These are phyloP conservation scores for Tolypocladium guangdongense DNA, from an alignment of 2,329 filamentous ascomycete genomes.

Conservation along the genomic window DNA sequence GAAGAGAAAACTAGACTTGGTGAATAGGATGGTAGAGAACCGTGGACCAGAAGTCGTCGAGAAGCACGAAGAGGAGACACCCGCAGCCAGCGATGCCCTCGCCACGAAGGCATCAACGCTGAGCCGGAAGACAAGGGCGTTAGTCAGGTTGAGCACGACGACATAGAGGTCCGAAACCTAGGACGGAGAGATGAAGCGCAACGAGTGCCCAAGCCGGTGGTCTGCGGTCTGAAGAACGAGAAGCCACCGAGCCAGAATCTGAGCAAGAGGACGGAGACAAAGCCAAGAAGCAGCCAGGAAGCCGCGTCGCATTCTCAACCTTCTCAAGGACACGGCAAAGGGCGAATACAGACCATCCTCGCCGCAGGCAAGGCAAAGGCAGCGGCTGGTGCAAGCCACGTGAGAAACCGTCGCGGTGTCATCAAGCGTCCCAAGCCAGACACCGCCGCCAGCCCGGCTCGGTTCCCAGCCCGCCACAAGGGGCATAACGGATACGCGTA, in stretches of 20 bases:
- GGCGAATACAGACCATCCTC: conserved; percentile 63
- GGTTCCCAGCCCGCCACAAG: conserved; percentile 62
- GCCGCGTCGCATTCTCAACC: conserved; percentile 38
- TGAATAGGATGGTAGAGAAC: background rate
- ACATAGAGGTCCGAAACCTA: conserved; percentile 49
- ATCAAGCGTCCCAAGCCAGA: conserved; percentile 33
- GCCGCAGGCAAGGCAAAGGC: conserved; percentile 63
- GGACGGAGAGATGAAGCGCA: conserved; percentile 57
- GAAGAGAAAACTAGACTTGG: background rate
- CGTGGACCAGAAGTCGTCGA: background rate
- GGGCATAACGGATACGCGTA: conserved; percentile 65
- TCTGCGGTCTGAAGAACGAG: conserved; percentile 61
- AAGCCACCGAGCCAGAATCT: conserved; percentile 40
- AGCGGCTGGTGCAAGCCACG: conserved; percentile 42
- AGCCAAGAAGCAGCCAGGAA: conserved; percentile 32
- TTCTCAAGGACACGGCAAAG: conserved; percentile 61
- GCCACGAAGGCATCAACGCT: conserved; percentile 18
- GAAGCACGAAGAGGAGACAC: conserved; percentile 14
- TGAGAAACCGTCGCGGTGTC: conserved; percentile 62
- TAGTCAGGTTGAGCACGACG: conserved; percentile 35
- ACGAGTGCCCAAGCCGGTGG: conserved; percentile 46
- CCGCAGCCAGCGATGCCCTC: conserved; percentile 25
- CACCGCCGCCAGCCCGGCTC: conserved; percentile 53
- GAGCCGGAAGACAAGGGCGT: conserved; percentile 29
- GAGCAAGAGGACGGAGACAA: conserved; percentile 25